Conservation (phyloP, 148 eudicot species). For the Amaranthus cruentus region DNA sequence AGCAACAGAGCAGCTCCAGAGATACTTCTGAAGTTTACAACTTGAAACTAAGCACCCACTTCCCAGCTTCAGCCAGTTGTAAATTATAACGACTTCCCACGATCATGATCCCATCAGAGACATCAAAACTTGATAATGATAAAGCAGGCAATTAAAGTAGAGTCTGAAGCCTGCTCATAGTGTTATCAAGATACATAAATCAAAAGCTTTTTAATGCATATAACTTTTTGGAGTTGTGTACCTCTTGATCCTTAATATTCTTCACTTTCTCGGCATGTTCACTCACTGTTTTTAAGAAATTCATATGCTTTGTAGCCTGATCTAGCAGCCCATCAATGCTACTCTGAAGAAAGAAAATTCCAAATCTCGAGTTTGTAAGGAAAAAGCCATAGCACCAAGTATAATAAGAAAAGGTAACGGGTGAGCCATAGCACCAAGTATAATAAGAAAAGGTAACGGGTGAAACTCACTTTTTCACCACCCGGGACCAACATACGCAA, state of each 20-base stretch:
- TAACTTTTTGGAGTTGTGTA: slow-evolving; percentile 12
- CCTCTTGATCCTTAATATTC: slow-evolving; percentile 39
- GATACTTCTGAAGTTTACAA: slow-evolving; percentile 13
- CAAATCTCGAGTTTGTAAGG: neutral
- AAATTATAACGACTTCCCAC: slow-evolving; percentile 2
- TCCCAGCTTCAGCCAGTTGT: slow-evolving; percentile 11
- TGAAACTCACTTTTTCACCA: slow-evolving; percentile 47
- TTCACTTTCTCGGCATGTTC: slow-evolving; percentile 68
- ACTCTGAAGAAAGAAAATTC: slow-evolving; percentile 43
- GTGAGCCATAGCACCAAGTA: no score
- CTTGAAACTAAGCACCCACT: slow-evolving; percentile 11
- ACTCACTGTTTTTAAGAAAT: slow-evolving; percentile 50
- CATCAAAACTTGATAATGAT: slow-evolving; percentile 7
- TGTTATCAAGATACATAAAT: slow-evolving; percentile 17
- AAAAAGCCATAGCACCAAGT: neutral
- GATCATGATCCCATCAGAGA: slow-evolving; percentile 19
- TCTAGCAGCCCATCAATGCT: slow-evolving; percentile 90
- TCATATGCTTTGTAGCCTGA: slow-evolving; percentile 72
- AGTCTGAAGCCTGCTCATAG: slow-evolving; percentile 21
- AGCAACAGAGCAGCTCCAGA: slow-evolving; percentile 14
- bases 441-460: neutral
- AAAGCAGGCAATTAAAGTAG: slow-evolving; percentile 14
- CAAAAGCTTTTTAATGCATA: neutral
- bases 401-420: neutral
- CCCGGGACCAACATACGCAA: slow-evolving; percentile 68